Conservation (phyloP, 2,329 filamentous ascomycete species). For the Epichloe festucae region DNA sequence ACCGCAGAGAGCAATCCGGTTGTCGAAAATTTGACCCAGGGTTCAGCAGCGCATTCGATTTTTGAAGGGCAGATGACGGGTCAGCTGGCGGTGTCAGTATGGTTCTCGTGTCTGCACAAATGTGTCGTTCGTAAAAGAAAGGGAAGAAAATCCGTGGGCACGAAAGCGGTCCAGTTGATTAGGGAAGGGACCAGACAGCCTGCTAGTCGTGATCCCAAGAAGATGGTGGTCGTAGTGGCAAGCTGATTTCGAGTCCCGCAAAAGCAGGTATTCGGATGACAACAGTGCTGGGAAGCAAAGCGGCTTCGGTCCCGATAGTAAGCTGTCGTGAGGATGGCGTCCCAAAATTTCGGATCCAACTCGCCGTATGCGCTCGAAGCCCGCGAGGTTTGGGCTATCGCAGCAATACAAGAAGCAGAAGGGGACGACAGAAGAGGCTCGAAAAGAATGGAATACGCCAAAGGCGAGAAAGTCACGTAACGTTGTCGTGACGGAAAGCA, state of each 20-base stretch:
- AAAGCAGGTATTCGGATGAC: too few species aligned
- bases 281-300: background rate
- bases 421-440: background rate
- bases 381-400: too few species aligned
- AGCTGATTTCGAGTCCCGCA: background rate
- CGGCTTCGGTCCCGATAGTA: background rate
- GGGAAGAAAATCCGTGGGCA: background rate
- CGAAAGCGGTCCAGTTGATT: background rate
- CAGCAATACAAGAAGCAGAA: background rate
- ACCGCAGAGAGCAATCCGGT: background rate
- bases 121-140: background rate
- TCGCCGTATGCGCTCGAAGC: background rate
- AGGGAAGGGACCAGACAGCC: constrained; percentile 1
- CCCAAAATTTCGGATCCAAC: background rate
- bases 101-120: background rate
- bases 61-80: background rate
- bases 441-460: constrained; percentile 4
- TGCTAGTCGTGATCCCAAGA: constrained; percentile 3
- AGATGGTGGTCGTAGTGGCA: background rate
- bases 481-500: background rate
- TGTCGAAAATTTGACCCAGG: background rate
- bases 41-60: background rate
- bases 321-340: too few species aligned
- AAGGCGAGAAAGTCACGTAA: background rate
- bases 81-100: background rate